These are phyloP conservation scores for Coelastrella sp. DNA, from an alignment of 139 green algal genomes.

Conservation along the genomic window DNA sequence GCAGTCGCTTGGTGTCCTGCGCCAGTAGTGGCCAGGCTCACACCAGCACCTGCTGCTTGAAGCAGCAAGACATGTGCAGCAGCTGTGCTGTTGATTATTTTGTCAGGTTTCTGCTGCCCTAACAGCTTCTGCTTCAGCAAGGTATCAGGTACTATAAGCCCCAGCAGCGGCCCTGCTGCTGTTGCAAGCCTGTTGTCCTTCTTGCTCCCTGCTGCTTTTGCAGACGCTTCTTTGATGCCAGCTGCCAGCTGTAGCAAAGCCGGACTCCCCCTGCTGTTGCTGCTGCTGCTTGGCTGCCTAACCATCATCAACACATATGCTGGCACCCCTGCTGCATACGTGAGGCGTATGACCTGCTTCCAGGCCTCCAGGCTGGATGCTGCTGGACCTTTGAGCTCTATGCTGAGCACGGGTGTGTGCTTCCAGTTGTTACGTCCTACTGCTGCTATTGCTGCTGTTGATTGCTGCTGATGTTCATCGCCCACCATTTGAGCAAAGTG, in stretches of 20 bases:
- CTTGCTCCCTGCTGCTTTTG: background rate
- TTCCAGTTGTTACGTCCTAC: background rate
- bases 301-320: background rate
- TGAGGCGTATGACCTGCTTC: background rate
- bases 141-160: conserved; percentile 9
- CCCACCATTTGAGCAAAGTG: conserved; percentile 13
- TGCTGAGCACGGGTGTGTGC: background rate
- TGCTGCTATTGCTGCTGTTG: background rate
- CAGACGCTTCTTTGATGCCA: background rate
- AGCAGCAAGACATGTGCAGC: background rate
- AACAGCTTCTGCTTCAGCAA: background rate
- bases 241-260: background rate
- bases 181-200: background rate
- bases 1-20: background rate
- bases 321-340: background rate
- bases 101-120: background rate
- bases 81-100: background rate
- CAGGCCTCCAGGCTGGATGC: background rate
- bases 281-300: conserved; percentile 2
- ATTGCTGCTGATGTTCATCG: background rate
- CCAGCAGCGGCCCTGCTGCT: background rate
- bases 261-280: background rate
- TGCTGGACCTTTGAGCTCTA: conserved; percentile 10
- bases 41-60: background rate
- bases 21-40: background rate